Base-by-base conservation (phyloP, 2,329 filamentous ascomycete species). In the Ophiostoma triangulosporum region DNA sequence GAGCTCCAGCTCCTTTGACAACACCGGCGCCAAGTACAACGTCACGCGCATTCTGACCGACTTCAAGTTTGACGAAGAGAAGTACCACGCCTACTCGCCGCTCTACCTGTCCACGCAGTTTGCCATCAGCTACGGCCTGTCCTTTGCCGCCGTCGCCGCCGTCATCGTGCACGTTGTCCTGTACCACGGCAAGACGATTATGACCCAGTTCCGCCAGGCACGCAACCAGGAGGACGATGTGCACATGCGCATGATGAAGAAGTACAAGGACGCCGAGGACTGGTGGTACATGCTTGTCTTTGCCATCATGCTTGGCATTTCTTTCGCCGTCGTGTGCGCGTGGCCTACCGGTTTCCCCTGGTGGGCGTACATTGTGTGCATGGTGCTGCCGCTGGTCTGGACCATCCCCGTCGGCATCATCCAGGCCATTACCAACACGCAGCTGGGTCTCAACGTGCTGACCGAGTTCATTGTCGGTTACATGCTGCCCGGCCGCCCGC, bases 381-480 rank as follows among this genome's bases (percentile, higher is more conserved):
- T 81, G 36, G 59, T 77, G 31, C 71, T 82, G 26, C 76, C 77
- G 3, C 64, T 80, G 33, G 61, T 81, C 32, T 81, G 78, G 75
- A 70, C 78, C 51, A 72, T 82, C 24, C 78, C 78, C 9, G 76
- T 80, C 52, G 79, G 79, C 50, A 74, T 87, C 55, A 78, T 88
- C 32, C 76, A 85, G 61, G 84, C 82, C 35, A 73, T 82, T 4
- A 84, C 84, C 4, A 81, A 86, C 62, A 82, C 83, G 64, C 70
- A 86, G 69, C 81, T 87, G 35, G 83, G 82, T 1, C 70, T 88
- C 33, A 88, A 88, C 57, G 59, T 89, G 26, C 69, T 88, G 57
- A 86, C 83, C 1, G 84, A 87, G 67, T 86, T 88, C 58, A 69
- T 89, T 4, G 80, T 81, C 55, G 85, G 85, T 1, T 88, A 88